Evolutionary conservation across 2,329 filamentous ascomycete genomes (phyloP).

Genomic region (Phyllosticta capitalensis): DNA sequence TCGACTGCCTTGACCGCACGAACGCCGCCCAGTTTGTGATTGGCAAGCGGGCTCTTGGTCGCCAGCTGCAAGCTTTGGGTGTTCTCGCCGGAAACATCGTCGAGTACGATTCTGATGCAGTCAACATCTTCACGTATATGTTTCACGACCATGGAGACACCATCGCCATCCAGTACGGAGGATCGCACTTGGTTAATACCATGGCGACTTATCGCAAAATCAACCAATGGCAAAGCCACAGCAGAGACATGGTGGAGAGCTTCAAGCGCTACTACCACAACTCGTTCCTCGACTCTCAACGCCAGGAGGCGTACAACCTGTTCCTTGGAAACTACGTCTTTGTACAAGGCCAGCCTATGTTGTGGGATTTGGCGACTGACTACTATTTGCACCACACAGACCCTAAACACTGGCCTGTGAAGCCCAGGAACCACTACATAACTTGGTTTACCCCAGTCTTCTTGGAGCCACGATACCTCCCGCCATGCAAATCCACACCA

Average conservation of each 20-base stretch:
- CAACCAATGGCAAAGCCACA: conserved; percentile 97
- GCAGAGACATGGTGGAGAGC: conserved; percentile 96
- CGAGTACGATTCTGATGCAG: conserved; percentile 89
- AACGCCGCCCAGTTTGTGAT: conserved; percentile 98
- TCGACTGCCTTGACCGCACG: conserved; percentile 92
- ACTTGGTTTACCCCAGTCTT: conserved; percentile 74
- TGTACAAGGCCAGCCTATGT: conserved; percentile 76
- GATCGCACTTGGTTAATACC: conserved; percentile 94
- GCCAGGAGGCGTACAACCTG: conserved; percentile 94
- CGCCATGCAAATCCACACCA: conserved; percentile 35
- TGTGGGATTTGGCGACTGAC: conserved; percentile 92
- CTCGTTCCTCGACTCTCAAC: conserved; percentile 92
- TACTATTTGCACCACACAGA: conserved; percentile 92
- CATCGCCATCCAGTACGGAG: conserved; percentile 94
- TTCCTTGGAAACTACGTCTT: conserved; percentile 96
- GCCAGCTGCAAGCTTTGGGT: conserved; percentile 85
- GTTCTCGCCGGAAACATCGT: conserved; percentile 71
- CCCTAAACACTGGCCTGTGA: conserved; percentile 62
- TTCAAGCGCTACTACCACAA: conserved; percentile 99
- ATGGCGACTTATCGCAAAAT: conserved; percentile 99
- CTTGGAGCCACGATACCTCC: conserved; percentile 54
- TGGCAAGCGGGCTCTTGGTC: conserved; percentile 82
- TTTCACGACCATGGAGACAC: conserved; percentile 97
- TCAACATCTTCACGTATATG: conserved; percentile 97
- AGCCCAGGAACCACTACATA: conserved; percentile 63